Conservation (phyloP, 768 basidiomycete genomes). For the Mycena leptocephala region DNA sequence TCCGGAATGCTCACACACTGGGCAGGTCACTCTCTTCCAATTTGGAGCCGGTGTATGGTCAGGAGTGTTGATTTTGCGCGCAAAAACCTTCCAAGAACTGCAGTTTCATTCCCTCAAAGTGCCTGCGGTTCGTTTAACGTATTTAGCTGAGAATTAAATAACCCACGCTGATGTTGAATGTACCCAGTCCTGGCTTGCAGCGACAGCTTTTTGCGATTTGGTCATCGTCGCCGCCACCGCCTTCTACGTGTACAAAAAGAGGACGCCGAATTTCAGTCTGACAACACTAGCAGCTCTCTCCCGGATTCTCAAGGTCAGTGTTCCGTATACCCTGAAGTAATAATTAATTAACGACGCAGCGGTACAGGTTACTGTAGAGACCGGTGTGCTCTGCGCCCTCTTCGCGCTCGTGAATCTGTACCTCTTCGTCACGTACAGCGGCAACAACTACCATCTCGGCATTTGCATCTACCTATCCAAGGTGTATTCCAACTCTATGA, state of each 20-base stretch:
- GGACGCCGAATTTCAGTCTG: not conserved
- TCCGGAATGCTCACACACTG: not conserved
- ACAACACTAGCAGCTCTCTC: not conserved
- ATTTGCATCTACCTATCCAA: conserved; percentile 38
- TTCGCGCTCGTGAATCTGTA: not conserved
- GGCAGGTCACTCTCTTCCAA: conserved; percentile 1
- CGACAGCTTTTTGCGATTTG: not conserved
- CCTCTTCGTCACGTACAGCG: not conserved
- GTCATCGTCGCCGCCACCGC: not conserved
- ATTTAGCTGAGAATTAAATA: not conserved
- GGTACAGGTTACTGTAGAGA: conserved; percentile 14
- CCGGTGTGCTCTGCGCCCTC: not conserved
- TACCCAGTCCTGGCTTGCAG: conserved; percentile 3
- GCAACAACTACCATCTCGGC: conserved; percentile 38
- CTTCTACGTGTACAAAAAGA: not conserved
- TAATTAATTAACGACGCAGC: not conserved
- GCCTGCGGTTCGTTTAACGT: conserved; percentile 1
- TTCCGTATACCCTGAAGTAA: not conserved
- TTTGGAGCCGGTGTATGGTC: conserved; percentile 17
- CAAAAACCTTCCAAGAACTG: not conserved
- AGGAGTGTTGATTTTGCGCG: not conserved
- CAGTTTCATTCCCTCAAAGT: not conserved
- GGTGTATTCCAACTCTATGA: conserved; percentile 40
- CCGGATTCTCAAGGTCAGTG: not conserved
- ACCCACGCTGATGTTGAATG: not conserved